A percentile compares a stretch with the other conserved stretches of the same genome.
phyloP scores from a whole-genome alignment of 768 basidiomycete species.

The Cystobasidium onofrii region DNA sequence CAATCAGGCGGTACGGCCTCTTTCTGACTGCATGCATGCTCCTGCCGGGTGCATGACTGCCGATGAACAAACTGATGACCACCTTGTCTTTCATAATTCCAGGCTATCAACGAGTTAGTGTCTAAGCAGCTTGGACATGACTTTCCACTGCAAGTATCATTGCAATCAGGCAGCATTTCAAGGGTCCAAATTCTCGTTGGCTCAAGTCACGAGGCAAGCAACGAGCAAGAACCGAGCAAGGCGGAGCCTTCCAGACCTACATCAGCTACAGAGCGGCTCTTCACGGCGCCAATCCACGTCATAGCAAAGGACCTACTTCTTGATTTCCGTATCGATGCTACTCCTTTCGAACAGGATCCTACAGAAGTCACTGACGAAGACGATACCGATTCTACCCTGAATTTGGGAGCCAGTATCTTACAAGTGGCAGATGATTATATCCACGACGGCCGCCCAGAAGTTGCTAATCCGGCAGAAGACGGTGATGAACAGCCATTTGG shows the following conservation, averaged over 20 bases:
- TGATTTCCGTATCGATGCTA: not conserved
- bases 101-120: conserved; percentile 9
- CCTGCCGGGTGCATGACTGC: not conserved
- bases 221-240: not conserved
- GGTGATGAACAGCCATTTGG: conserved; percentile 11
- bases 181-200: not conserved
- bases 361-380: not conserved
- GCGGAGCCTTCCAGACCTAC: not conserved
- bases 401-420: conserved; percentile 3
- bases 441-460: conserved; percentile 2
- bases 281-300: conserved; percentile 16
- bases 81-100: not conserved
- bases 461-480: not conserved
- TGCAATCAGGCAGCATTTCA: not conserved
- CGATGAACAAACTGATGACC: not conserved
- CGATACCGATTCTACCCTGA: not conserved
- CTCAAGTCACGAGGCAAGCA: not conserved
- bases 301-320: not conserved
- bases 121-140: not conserved
- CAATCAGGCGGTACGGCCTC: not conserved
- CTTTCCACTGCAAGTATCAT: not conserved
- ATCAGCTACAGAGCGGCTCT: conserved; percentile 21
- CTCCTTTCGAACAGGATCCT: not conserved
- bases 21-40: not conserved
- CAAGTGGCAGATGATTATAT: conserved; percentile 16